Conservation (phyloP, 2,329 filamentous ascomycete genomes). For the Arthrobotrys sphaeroides region DNA sequence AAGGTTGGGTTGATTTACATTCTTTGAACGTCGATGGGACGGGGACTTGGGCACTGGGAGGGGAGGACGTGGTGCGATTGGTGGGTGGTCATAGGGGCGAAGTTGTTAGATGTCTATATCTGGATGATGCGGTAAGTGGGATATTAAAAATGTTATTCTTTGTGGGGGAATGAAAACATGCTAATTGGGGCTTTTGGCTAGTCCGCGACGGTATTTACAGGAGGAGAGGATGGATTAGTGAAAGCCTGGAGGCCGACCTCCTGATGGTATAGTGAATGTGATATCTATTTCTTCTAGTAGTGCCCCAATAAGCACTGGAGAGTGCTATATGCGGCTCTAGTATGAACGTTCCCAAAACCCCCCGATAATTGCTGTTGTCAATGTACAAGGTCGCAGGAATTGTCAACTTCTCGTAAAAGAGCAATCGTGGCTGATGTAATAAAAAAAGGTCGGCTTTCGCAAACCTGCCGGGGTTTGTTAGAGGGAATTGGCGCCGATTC, state of each 20-base stretch:
- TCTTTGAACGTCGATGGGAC: conserved; percentile 66
- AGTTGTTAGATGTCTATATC: conserved; percentile 67
- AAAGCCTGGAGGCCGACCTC: conserved; percentile 60
- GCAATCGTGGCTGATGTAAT: neutral
- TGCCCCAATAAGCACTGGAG: neutral
- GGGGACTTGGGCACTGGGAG: conserved; percentile 67
- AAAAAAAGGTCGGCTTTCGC: no score
- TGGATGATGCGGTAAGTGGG: conserved; percentile 55
- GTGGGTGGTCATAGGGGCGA: conserved; percentile 72
- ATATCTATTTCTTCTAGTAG: neutral
- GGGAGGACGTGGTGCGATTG: conserved; percentile 69
- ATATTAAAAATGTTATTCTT: neutral
- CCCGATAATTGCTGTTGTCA: neutral
- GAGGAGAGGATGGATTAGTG: conserved; percentile 62
- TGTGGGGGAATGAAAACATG: conserved; percentile 55
- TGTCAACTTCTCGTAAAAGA: neutral
- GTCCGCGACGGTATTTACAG: conserved; percentile 60
- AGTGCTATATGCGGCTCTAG: neutral
- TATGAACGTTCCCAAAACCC: neutral
- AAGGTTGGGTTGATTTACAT: conserved; percentile 70
- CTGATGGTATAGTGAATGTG: neutral
- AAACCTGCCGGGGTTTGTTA: neutral
- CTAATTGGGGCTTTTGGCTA: conserved; percentile 29
- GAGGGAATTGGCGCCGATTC: neutral
- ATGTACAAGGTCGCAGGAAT: neutral